Evolutionary conservation across 495 filamentous ascomycete species (phyloP), one percentile per base, ranked within the genome.

Genomic region (Lepraria neglecta): DNA sequence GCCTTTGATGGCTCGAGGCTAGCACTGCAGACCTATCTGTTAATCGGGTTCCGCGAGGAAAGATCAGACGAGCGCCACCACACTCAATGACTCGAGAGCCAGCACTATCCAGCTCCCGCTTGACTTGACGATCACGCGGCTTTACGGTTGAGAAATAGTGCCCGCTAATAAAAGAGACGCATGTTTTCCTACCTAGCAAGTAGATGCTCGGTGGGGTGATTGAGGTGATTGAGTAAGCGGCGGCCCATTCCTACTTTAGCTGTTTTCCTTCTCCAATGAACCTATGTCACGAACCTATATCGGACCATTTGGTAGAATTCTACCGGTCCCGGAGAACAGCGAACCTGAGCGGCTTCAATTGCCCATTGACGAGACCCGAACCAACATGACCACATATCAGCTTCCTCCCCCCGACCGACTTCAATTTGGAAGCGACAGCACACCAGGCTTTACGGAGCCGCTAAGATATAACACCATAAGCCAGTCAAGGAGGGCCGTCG

Each of bases 241-340:
- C 50, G 15, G 50, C 31, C 30, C 42, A 44, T 52, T 35, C 30
- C 21, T 35, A 40, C 59, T 55, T 54, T 55, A 47, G 27, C 14
- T 43, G 15, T 40, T 6, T 11, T 2, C 12, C 19, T 62, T 58
- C 35, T 35, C 60, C 28, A 19, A 59, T 52, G 61, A 61, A 57
- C 62, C 65, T 69, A 79, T 79, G 77, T 75, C 74, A 69, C 68
- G 67, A 67, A 77, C 73, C 63, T 75, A 75, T 64, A 71, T 71
- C 62, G 77, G 77, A 69, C 73, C 73, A 52, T 80, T 79, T 67
- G 77, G 78, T 69, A 73, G 75, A 74, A 78, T 74, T 72, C 78
- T 77, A 69, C 73, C 77, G 64, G 61, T 67, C 51, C 67, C 44
- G 56, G 71, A 75, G 59, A 59, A 66, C 53, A 52, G 52, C 10